Evolutionary conservation across 371 early-diverging fungal genomes (phyloP), one percentile per base, ranked within the genome.

Genomic region (Apophysomyces ossiformis): DNA sequence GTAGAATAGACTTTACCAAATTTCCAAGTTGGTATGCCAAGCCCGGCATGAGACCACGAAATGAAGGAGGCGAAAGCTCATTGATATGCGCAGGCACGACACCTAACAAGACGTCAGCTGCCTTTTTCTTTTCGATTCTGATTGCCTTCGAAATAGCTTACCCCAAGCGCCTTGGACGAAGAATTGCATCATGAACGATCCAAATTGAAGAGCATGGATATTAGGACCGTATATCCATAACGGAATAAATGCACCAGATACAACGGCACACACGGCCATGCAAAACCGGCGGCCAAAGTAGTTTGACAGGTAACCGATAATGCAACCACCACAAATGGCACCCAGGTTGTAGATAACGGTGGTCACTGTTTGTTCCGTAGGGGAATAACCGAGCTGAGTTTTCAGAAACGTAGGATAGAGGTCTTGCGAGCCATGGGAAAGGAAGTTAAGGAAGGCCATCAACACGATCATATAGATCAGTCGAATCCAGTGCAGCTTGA

Each of bases 101-200:
- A 60, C 79, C 74, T 68, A 26, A 63, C 16, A 36, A 50, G n/a
- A 16, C 21, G 11, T 50, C 21, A n/a, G 47, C 16, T 7, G 7
- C 16, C 16, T 47, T 47, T 47, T 47, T 47, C 16, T 47, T 47
- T 8, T 38, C 1, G 16, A 1, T 16, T n/a, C 1, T 11, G 41
- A 26, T 26, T 26, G 32, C 2, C 32, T 26, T 26, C 6, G 13
- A 13, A 5, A 41, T 11, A 41, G 13, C 16, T 71, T 71, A 80
- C 90, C 90, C 87, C 89, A 88, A 4, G 87, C 89, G 32, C 90
- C 90, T 70, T 89, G 86, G 11, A 86, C 82, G 69, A 83, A 87
- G 71, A 87, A 87, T 66, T 87, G 88, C 69, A 86, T 71, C 5
- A 85, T 78, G 70, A 90, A 89, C 1, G 87, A 84, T 12, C 90